Evolutionary conservation across 2,329 filamentous ascomycete species (phyloP).

Genomic region (Colletotrichum noveboracense): DNA sequence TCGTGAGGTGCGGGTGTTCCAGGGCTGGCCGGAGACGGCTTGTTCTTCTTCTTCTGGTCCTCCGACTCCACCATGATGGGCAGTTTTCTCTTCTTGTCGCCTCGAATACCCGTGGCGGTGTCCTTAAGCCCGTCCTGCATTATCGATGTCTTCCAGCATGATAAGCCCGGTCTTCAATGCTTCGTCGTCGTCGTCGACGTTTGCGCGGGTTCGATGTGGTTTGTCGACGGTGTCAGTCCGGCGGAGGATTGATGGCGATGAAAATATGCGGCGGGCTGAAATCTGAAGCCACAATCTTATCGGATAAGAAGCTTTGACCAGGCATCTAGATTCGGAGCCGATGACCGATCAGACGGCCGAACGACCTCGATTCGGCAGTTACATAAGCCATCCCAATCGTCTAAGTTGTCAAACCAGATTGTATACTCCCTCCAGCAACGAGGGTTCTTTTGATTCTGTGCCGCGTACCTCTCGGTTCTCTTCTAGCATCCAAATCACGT

Average conservation of each 20-base stretch:
- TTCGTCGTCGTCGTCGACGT: neutral
- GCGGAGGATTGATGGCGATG: neutral
- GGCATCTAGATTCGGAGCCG: neutral
- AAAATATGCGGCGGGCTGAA: neutral
- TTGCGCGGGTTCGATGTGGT: neutral
- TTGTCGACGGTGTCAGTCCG: neutral
- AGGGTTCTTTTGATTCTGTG: neutral
- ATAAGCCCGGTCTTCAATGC: neutral
- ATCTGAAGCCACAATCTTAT: slow-evolving; percentile 6
- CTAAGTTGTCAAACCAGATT: neutral
- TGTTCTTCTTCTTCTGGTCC: slow-evolving; percentile 19
- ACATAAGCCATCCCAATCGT: neutral
- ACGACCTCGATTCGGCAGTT: neutral
- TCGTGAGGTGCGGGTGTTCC: slow-evolving; percentile 42
- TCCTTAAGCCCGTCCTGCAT: neutral
- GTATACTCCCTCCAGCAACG: neutral
- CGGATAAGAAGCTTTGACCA: slow-evolving; percentile 15
- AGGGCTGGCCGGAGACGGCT: slow-evolving; percentile 8
- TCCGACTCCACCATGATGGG: neutral
- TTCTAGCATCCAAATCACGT: neutral
- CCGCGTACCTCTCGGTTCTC: neutral
- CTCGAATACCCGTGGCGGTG: neutral
- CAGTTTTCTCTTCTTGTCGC: slow-evolving; percentile 13
- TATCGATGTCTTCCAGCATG: neutral
- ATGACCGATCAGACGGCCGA: neutral